Base-by-base conservation (phyloP, 345 rosid species). In the Acer saccharum region DNA sequence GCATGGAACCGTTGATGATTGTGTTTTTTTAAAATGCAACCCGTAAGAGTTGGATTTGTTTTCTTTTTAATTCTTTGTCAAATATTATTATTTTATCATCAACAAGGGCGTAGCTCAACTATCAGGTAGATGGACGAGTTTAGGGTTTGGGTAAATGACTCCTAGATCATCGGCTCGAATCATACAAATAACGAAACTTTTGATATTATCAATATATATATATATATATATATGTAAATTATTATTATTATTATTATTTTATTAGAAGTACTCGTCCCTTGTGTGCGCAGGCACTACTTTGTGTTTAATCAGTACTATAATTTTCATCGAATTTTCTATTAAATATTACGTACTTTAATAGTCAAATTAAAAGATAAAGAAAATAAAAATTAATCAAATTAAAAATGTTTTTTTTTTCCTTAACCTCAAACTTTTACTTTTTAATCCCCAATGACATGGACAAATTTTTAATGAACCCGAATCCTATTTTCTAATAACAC, bases 101-200 rank as follows among this genome's bases (percentile, higher is more conserved):
- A 25, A 25, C 2, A 25, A 1, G 1, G 27, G 1, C 27, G 27
- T 1, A 25, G 27, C 27, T 25, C 1, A 25, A 1, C 1, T 25
- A n/a, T n/a, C n/a, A n/a, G 27, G 27, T 25, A 25, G 2, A 25
- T 25, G 2, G 27, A 25, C 1, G 27, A 1, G 27, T 1, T 25
- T 25, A 1, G 2, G 27, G 2, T 25, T 25, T 25, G 27, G 27
- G 1, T 25, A 25, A 25, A 25, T 25, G 1, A 25, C 27, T 25
- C 27, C 1, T 1, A 25, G 27, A 25, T 25, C 27, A 25, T 0
- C 27, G 27, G 27, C 1, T 25, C 27, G 27, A 25, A 25, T 25
- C 27, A 0, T 25, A 25, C 0, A 0, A 25, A 25, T 1, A 1
- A 25, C 27, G 27, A n/a, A n/a, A n/a, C n/a, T n/a, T n/a, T n/a